Conservation (phyloP, 2,329 filamentous ascomycete species). For the Penicillium vulpinum region DNA sequence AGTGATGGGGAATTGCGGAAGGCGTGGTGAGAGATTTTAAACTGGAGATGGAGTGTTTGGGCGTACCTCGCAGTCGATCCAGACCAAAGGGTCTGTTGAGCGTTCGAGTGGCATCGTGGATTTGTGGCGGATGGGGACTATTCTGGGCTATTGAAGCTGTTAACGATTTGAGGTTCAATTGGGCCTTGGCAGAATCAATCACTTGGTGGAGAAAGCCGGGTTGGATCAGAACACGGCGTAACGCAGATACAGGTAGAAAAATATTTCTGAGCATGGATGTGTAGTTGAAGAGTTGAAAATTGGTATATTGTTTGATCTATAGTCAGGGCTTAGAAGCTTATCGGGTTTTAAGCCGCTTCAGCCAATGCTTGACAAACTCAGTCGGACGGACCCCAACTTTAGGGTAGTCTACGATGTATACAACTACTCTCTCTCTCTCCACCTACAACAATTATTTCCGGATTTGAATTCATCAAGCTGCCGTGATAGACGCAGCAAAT, state of each 20-base stretch:
- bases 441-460: not conserved
- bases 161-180: constrained; percentile 8
- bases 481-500: constrained; percentile 17
- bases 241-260: not conserved
- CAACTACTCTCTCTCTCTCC: no score
- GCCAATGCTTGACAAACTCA: not conserved
- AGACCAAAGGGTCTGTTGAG: constrained; percentile 70
- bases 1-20: not conserved
- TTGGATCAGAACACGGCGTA: constrained; percentile 12
- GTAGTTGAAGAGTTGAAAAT: not conserved
- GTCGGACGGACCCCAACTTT: not conserved
- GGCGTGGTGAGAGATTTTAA: not conserved
- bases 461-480: constrained; percentile 7
- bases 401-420: not conserved
- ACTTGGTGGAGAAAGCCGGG: constrained; percentile 29
- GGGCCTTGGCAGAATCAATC: constrained; percentile 14
- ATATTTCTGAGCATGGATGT: constrained; percentile 4
- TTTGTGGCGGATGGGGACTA: not conserved
- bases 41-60: not conserved
- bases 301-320: not conserved
- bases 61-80: constrained; percentile 75
- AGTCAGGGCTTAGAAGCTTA: not conserved
- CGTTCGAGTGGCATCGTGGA: constrained; percentile 44
- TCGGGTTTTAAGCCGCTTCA: not conserved
- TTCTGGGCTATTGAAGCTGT: constrained; percentile 10